Percentiles rank a stretch among this genome's conserved stretches.
phyloP scores from a whole-genome alignment of 1,284 basidiomycete species.

The Ceratobasidium sp. region DNA sequence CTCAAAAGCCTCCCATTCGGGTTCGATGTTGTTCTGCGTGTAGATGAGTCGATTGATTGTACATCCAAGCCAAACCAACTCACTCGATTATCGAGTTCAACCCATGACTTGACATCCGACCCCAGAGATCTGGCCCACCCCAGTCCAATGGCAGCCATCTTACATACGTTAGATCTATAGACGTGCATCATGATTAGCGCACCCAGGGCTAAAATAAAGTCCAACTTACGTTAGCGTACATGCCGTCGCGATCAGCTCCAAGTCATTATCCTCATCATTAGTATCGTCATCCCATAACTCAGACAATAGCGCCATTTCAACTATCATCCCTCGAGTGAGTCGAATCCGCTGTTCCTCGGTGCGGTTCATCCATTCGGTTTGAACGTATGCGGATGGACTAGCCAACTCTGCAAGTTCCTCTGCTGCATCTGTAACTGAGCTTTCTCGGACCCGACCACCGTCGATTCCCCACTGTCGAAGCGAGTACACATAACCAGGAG shows the following conservation, averaged over 20 bases:
- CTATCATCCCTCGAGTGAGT: conserved; percentile 65
- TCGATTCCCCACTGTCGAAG: conserved; percentile 44
- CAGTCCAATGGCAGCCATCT: conserved; percentile 62
- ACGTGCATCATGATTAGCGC: not conserved
- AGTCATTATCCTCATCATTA: conserved; percentile 51
- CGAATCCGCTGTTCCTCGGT: conserved; percentile 54
- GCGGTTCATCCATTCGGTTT: conserved; percentile 58
- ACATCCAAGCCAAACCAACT: conserved; percentile 62
- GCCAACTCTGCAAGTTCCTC: conserved; percentile 53
- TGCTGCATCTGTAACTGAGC: conserved; percentile 55
- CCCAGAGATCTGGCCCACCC: conserved; percentile 71
- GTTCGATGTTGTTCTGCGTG: conserved; percentile 56
- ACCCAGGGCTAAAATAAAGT: not conserved
- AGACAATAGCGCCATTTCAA: conserved; percentile 67
- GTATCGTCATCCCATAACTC: conserved; percentile 59
- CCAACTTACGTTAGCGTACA: conserved; percentile 63
- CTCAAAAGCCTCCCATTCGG: conserved; percentile 64
- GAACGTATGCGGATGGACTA: conserved; percentile 61
- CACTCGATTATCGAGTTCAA: conserved; percentile 53
- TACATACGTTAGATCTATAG: conserved; percentile 65
- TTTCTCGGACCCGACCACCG: conserved; percentile 56
- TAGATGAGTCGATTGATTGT: not conserved
- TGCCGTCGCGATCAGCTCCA: conserved; percentile 59
- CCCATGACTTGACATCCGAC: conserved; percentile 56
- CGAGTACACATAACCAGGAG: conserved; percentile 50